Percentiles rank a stretch among this genome's conserved stretches.
These are phyloP conservation scores for Clonostachys byssicola DNA, from an alignment of 2,329 filamentous ascomycete species.

Conservation along the genomic window DNA sequence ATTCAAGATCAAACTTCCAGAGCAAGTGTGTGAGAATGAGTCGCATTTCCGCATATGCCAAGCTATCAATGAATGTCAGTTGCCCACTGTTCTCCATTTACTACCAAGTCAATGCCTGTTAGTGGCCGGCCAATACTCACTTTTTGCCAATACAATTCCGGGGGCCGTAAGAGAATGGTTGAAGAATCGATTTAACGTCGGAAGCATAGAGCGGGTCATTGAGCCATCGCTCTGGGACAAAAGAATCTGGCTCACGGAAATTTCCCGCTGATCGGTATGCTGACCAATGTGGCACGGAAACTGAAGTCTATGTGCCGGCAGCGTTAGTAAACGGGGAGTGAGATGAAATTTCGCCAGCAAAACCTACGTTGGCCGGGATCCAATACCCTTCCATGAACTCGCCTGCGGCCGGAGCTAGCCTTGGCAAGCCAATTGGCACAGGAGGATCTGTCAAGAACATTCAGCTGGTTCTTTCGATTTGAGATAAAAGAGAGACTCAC, in stretches of 20 bases:
- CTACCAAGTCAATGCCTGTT: too few relatives aligned
- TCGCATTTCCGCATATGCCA: constrained; percentile 23
- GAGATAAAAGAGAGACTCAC: constrained; percentile 11
- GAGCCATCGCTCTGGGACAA: constrained; percentile 30
- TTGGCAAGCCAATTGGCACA: constrained; percentile 4
- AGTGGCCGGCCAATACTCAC: too few relatives aligned
- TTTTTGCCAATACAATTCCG: constrained; percentile 10
- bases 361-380: too few relatives aligned
- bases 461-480: too few relatives aligned
- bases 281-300: too few relatives aligned
- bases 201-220: constrained; percentile 9
- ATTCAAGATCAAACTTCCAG: constrained; percentile 16
- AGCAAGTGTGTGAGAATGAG: constrained; percentile 16
- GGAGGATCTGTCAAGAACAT: constrained; percentile 4
- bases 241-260: constrained; percentile 23
- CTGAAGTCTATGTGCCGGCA: not conserved
- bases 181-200: constrained; percentile 14
- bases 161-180: constrained; percentile 16
- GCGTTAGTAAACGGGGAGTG: too few relatives aligned
- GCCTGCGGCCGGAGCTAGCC: not conserved
- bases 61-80: constrained; percentile 6
- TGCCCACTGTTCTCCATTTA: too few relatives aligned
- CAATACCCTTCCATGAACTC: not conserved
- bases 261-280: constrained; percentile 2
- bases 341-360: too few relatives aligned